Conservation (phyloP, 441 rosid species). For the Mallotus repandus region DNA sequence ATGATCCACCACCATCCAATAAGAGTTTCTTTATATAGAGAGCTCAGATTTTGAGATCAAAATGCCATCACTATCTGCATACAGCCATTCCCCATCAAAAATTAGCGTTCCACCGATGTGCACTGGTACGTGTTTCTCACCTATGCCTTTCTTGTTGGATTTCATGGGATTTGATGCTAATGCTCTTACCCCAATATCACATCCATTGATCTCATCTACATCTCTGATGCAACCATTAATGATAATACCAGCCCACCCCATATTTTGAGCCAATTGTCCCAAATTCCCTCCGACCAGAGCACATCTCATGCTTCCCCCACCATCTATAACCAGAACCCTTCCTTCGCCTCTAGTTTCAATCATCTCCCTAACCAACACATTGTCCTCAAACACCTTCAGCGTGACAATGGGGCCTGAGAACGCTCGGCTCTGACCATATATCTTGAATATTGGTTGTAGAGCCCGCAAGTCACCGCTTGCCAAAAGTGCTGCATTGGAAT, state of each 20-base stretch:
- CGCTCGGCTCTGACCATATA: constrained; percentile 58
- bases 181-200: constrained; percentile 78
- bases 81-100: constrained; percentile 76
- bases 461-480: constrained; percentile 68
- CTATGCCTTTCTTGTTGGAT: constrained; percentile 66
- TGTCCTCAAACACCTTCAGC: constrained; percentile 79
- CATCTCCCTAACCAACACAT: constrained; percentile 64
- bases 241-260: constrained; percentile 74
- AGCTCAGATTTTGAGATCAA: constrained; percentile 60
- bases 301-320: constrained; percentile 84
- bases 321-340: constrained; percentile 71
- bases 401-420: constrained; percentile 78
- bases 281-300: constrained; percentile 80
- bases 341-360: constrained; percentile 78
- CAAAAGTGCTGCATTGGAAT: constrained; percentile 54
- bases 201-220: constrained; percentile 73
- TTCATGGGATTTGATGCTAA: constrained; percentile 72
- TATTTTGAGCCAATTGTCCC: constrained; percentile 66
- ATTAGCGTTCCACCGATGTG: constrained; percentile 54
- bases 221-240: constrained; percentile 82
- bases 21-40: constrained; percentile 29
- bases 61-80: constrained; percentile 77
- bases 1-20: neutral
- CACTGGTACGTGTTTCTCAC: constrained; percentile 61
- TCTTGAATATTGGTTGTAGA: constrained; percentile 63